Evolutionary conservation across 1,139 yeast species (phyloP), one percentile per base, ranked within the genome.

Genomic region (Candida glucosophila): DNA sequence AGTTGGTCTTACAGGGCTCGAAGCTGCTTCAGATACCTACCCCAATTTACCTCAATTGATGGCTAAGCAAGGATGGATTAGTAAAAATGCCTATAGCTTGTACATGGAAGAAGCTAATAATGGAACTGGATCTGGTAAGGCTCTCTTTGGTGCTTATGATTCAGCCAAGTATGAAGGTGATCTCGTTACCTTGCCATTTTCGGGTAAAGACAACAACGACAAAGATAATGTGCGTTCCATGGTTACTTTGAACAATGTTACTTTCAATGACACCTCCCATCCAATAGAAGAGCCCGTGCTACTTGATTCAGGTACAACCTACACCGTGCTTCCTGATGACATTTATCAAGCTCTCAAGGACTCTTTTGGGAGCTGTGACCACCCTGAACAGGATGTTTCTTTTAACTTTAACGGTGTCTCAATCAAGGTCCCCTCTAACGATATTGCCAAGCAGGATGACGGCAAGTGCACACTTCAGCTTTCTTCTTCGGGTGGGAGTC

Each of bases 131-230:
- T 16, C 37, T 10, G 58, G 59, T 2, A 26, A 43, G 3, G 22
- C 52, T 14, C 34, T 54, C 14, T 52, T 54, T 30, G 60, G 59
- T 5, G 60, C 54, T 12, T 34, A 43, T 24, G 60, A 54, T 27
- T 32, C 34, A 10, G 50, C 46, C 17, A 53, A 53, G 36, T 51
- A 43, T 29, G 19, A 30, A 5, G 56, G 53, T 9, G 25, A 25
- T 4, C 44, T 52, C 29, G 20, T 17, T 10, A 22, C 17, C 4
- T 22, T 15, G 7, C 26, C 20, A n/a, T 9, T 17, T 7, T 7
- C 12, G 7, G 24, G 22, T 20, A 11, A 20, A 16, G n/a, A 20
- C 6, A 20, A 20, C 14, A 19, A 12, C 6, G 16, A 20, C 12
- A 11, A n/a, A 4, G 27, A 20, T 7, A 13, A 20, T 6, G n/a